Conservation (phyloP, 495 filamentous ascomycete species). For the Extremus antarcticus region DNA sequence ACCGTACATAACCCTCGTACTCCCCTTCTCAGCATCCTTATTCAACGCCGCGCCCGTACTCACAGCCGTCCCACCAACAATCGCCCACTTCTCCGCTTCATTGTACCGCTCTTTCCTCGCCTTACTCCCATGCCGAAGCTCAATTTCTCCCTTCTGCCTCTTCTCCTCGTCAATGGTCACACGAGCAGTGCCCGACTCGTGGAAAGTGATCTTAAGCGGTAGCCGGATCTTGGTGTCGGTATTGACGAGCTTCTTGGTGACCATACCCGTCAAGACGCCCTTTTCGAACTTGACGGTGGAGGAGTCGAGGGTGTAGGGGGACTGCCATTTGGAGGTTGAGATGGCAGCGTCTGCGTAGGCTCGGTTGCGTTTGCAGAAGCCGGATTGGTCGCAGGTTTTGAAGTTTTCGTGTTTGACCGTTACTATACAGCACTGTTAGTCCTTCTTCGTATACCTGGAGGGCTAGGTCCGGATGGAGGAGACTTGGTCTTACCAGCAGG, state of each 20-base stretch:
- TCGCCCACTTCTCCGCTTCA: conserved; percentile 73
- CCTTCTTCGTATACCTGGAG: too few species aligned
- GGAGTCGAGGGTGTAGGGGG: conserved; percentile 69
- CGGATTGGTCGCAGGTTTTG: conserved; percentile 88
- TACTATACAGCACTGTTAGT: conserved; percentile 35
- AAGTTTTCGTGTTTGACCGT: conserved; percentile 90
- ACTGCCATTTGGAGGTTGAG: conserved; percentile 56
- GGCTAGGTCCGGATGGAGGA: too few species aligned
- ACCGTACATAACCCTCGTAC: conserved; percentile 72
- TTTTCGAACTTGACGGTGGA: conserved; percentile 63
- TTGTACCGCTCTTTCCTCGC: conserved; percentile 89
- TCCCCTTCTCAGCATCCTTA: conserved; percentile 45
- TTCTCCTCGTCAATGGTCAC: conserved; percentile 84
- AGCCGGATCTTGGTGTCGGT: conserved; percentile 57
- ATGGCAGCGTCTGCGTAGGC: conserved; percentile 70
- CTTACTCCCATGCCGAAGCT: conserved; percentile 70
- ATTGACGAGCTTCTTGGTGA: conserved; percentile 62
- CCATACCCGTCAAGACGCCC: conserved; percentile 64
- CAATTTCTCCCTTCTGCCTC: conserved; percentile 78
- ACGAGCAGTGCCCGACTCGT: conserved; percentile 76
- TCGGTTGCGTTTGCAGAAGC: conserved; percentile 92
- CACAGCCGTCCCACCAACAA: conserved; percentile 66
- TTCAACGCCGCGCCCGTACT: conserved; percentile 57
- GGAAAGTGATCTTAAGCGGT: conserved; percentile 76
- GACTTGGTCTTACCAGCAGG: conserved; percentile 24